Base-by-base conservation (phyloP, 139 green algal genomes). In the Coccomyxa sp. region DNA sequence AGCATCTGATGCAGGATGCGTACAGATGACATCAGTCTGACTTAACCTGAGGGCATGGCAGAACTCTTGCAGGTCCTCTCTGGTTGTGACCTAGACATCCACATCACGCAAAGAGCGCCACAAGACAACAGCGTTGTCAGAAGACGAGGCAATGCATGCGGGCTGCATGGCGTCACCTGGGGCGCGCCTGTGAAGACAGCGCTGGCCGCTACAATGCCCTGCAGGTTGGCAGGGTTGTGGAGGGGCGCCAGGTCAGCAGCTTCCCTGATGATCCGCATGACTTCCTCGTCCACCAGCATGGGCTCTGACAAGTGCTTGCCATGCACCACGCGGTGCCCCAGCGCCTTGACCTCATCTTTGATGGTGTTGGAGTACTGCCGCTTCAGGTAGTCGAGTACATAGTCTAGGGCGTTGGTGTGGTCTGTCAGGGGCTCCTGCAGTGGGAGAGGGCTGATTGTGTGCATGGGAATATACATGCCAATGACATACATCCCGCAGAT, bases 261-360 rank as follows among this genome's bases (percentile, higher is more conserved):
- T 18, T 89, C 38, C 58, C 90, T 27, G 69, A 97, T 94, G 14
- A 81, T 86, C 24, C 40, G 68, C 10, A 90, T 79, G 12, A 92
- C 84, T 0, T 77, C 35, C 18, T 88, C 77, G 12, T 76, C 81
- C 34, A 98, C 85, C 29, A 95, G 76, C 35, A 83, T 71, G 0
- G 94, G 77, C 24, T 85, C 39, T 41, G 75, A 86, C 33, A 95
- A 85, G 29, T 93, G 79, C 31, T 92, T 84, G 34, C 94, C 94
- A 80, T 98, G 94, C 35, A 98, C 94, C 7, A 98, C 83, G 24
- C 94, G 78, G 76, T 93, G 90, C 38, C 89, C 90, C 68, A 95
- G 70, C 2, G 70, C 77, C 73, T 54, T 39, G 54, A 79, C 35
- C 54, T 55, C 78, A 18, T 85, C 5, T 0, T 76, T 34, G 6